Evolutionary conservation across 2,329 filamentous ascomycete species (phyloP).

Genomic region (Neofusicoccum sp.): DNA sequence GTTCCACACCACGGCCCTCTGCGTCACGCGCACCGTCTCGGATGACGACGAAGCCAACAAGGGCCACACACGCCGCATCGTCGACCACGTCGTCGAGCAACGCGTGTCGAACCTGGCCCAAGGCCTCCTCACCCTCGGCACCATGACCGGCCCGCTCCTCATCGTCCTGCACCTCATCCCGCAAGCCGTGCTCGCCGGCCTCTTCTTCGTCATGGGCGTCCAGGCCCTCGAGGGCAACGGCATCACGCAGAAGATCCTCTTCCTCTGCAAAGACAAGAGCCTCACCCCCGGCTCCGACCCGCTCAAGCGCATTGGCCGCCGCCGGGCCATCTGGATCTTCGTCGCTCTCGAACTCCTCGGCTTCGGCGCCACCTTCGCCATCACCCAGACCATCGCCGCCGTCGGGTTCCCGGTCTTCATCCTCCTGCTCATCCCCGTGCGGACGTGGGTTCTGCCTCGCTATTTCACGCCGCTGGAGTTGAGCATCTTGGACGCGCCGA

Average conservation of each 20-base stretch:
- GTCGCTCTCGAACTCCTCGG: constrained; percentile 55
- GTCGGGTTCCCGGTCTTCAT: constrained; percentile 64
- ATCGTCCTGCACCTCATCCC: constrained; percentile 58
- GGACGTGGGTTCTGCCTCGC: constrained; percentile 53
- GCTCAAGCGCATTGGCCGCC: constrained; percentile 46
- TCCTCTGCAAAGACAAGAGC: constrained; percentile 49
- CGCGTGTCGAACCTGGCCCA: constrained; percentile 60
- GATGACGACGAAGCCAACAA: constrained; percentile 44
- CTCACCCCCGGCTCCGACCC: constrained; percentile 54
- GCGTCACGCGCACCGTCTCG: constrained; percentile 43
- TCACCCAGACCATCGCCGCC: constrained; percentile 62
- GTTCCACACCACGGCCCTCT: constrained; percentile 60
- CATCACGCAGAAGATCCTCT: constrained; percentile 56
- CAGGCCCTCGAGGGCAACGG: constrained; percentile 56
- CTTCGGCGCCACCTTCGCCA: constrained; percentile 58
- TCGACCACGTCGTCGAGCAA: constrained; percentile 58
- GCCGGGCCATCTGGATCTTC: constrained; percentile 52
- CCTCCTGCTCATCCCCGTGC: constrained; percentile 57
- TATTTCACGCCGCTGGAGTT: constrained; percentile 56
- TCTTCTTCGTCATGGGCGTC: constrained; percentile 62
- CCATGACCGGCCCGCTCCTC: constrained; percentile 60
- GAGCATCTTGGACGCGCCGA: constrained; percentile 55
- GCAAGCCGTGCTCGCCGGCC: constrained; percentile 56
- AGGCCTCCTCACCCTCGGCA: constrained; percentile 57
- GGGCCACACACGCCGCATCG: constrained; percentile 45